Conservation (phyloP, 2,329 filamentous ascomycete species). For the Alternaria atra region DNA sequence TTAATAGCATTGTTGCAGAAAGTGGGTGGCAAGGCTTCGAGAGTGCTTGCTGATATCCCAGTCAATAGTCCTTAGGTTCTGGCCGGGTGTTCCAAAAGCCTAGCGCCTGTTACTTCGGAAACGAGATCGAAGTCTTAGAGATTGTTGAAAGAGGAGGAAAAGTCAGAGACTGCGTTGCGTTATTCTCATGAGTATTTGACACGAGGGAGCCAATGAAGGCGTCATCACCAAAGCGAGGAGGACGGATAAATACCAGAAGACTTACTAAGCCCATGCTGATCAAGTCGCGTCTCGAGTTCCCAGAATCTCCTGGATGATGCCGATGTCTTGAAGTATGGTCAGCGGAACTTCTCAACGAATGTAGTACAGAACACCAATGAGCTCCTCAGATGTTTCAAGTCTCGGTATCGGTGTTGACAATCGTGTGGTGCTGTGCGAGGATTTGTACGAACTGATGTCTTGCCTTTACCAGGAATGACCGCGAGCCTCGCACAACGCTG, state of each 20-base stretch:
- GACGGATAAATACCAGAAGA: background rate
- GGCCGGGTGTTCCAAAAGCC: no score
- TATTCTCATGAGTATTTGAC: no score
- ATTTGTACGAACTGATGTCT: background rate
- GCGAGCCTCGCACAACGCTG: background rate
- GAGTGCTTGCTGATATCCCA: no score
- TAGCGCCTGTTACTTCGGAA: no score
- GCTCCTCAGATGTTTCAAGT: background rate
- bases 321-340: background rate
- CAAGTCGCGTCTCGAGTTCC: background rate
- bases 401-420: background rate
- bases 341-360: background rate
- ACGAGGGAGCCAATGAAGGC: no score
- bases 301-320: background rate
- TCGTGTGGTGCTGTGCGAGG: background rate
- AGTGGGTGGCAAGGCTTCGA: no score
- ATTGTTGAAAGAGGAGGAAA: no score
- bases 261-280: background rate
- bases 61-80: no score
- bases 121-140: no score
- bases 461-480: background rate
- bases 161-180: no score
- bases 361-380: background rate
- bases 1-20: no score
- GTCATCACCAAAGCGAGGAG: background rate